phyloP scores from a whole-genome alignment of 2,329 filamentous ascomycete genomes.

The Exophiala sp. region DNA sequence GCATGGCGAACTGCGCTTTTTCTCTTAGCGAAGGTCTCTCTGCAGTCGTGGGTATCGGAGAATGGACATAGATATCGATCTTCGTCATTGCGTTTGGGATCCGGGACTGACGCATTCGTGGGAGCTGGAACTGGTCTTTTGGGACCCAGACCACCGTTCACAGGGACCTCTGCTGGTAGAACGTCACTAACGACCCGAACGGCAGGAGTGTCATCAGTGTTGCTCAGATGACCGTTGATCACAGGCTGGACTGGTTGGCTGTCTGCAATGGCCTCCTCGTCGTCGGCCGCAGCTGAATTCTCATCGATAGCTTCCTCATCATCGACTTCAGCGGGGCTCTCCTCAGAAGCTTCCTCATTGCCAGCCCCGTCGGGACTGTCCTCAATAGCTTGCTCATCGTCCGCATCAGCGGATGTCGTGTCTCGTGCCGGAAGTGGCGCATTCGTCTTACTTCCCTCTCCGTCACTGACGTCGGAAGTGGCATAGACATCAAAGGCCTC shows the following conservation, averaged over 20 bases:
- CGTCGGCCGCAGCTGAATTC: background rate
- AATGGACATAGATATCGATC: constrained; percentile 22
- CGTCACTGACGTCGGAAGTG: constrained; percentile 16
- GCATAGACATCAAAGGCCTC: constrained; percentile 27
- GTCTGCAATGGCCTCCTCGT: too few species aligned
- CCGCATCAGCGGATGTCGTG: background rate
- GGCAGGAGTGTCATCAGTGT: too few species aligned
- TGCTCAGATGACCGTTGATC: too few species aligned
- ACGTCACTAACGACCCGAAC: too few species aligned
- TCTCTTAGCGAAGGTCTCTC: constrained; percentile 14
- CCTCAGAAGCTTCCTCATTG: background rate
- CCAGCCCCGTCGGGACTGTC: constrained; percentile 14
- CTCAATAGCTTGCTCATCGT: background rate
- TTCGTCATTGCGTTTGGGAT: background rate
- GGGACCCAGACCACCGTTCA: too few species aligned
- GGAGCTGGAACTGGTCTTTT: too few species aligned
- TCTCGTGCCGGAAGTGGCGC: background rate
- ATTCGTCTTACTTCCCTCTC: background rate
- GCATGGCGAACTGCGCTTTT: constrained; percentile 22
- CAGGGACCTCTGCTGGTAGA: too few species aligned
- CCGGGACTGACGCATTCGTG: background rate
- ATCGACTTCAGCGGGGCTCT: constrained; percentile 17
- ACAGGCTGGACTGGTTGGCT: too few species aligned
- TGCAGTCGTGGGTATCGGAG: constrained; percentile 12
- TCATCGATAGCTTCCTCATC: constrained; percentile 22